Base-by-base conservation (phyloP, 768 basidiomycete species). In the Hericium alpestre region DNA sequence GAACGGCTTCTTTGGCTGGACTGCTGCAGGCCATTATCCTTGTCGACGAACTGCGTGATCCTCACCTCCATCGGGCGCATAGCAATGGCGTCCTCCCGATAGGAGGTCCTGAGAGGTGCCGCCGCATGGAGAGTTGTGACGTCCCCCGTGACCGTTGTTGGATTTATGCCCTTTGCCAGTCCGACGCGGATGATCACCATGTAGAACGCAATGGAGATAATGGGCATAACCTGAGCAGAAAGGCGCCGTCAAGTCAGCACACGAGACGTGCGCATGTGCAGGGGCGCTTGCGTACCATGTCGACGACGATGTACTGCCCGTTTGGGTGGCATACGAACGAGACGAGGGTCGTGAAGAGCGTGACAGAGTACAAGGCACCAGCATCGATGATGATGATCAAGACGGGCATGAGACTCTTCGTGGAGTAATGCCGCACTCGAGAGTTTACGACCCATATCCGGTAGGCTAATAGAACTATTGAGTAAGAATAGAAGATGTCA, bases 161-260 rank as follows among this genome's bases (percentile, higher is more conserved):
- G 25, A 57, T 32, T 32, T 32, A 32, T 32, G 32, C 32, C 38
- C 40, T 62, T 58, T 1, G 63, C 49, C 3, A 51, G 10, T 10
- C 49, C 63, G 41, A 63, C 58, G 8, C 64, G 63, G 50, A 66
- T 57, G 58, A 66, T 63, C 43, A 65, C 59, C 64, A 66, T 65
- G 55, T 61, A 66, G 51, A 66, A 66, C 10, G 64, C 56, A 27
- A 66, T 62, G 6, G 65, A 65, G 20, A 66, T 64, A 54, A 65
- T 65, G 13, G 65, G 64, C 55, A 59, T 62, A 18, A 61, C 56
- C 65, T 66, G 47, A 4, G 22, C 8, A 15, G 8, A 32, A 10
- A 32, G 9, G 2, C 32, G 9, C 32, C 32, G 5, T 32, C 32
- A 10, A 8, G 2, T 32, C 32, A 32, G 32, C 25, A 25, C 25